Conservation (phyloP, 345 rosid genomes). For the Populus ilicifolia region DNA sequence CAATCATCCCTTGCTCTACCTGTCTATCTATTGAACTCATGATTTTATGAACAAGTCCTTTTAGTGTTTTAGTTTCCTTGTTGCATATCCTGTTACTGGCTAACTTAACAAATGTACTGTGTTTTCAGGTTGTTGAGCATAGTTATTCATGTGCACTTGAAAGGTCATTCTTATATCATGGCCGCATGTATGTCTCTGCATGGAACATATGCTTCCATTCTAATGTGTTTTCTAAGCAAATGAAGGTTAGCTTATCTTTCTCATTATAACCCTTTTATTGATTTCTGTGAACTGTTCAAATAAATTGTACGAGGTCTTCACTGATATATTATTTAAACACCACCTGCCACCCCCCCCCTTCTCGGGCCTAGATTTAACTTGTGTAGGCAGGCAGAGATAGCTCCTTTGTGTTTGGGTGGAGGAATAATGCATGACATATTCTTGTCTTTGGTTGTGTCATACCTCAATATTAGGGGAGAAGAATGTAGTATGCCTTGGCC, state of each 20-base stretch:
- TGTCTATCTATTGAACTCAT: neutral
- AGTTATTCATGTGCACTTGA: constrained; percentile 96
- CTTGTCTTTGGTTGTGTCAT: neutral
- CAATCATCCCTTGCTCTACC: constrained; percentile 11
- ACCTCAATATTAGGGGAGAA: neutral
- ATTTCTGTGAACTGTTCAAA: too few species aligned
- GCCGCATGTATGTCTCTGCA: constrained; percentile 95
- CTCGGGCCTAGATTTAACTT: too few species aligned
- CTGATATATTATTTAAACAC: neutral
- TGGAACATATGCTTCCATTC: constrained; percentile 99
- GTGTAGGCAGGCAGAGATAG: neutral
- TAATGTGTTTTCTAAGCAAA: constrained; percentile 95
- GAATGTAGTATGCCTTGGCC: neutral
- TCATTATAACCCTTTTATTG: neutral
- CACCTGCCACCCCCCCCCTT: too few species aligned
- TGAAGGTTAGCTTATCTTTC: constrained; percentile 63
- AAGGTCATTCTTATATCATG: constrained; percentile 96
- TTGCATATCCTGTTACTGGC: neutral
- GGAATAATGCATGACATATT: too few species aligned
- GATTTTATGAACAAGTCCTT: neutral
- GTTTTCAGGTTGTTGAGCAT: constrained; percentile 73
- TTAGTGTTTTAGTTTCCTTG: neutral
- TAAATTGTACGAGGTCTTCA: neutral
- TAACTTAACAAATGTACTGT: constrained; percentile 9
- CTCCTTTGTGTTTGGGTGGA: too few species aligned